These are phyloP conservation scores for Penicillium sp. DNA, from an alignment of 2,329 filamentous ascomycete species.

Conservation along the genomic window DNA sequence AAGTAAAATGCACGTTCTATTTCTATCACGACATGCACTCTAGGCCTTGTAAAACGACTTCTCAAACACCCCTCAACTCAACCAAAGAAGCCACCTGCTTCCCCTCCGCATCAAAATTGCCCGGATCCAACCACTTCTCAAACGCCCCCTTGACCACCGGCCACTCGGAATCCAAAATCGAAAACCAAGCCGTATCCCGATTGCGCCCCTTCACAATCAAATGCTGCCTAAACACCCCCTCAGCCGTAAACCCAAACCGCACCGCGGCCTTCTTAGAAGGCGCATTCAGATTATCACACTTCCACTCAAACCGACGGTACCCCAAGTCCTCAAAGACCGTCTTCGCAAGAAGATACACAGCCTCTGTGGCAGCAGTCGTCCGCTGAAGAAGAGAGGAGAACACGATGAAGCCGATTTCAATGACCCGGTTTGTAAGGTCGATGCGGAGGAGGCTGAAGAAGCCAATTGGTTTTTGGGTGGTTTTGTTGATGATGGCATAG, in stretches of 20 bases:
- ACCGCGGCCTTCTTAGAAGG: conserved; percentile 60
- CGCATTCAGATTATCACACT: conserved; percentile 63
- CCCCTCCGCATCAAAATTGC: conserved; percentile 25
- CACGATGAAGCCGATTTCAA: conserved; percentile 65
- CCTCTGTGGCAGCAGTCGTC: conserved; percentile 63
- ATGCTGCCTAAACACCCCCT: conserved; percentile 67
- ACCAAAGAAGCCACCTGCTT: conserved; percentile 17
- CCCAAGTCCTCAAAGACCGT: conserved; percentile 60
- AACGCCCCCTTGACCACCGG: conserved; percentile 20
- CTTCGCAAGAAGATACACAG: conserved; percentile 60
- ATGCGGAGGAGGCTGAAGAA: conserved; percentile 51
- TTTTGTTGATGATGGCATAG: conserved; percentile 50
- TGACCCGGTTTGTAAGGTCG: conserved; percentile 53
- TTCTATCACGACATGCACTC: not conserved
- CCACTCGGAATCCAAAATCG: conserved; percentile 28
- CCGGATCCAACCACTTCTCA: conserved; percentile 26
- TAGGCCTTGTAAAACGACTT: not conserved
- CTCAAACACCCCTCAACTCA: conserved; percentile 12
- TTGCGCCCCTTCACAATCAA: conserved; percentile 63
- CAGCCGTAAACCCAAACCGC: conserved; percentile 63
- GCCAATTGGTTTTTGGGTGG: conserved; percentile 21
- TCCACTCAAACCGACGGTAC: conserved; percentile 67
- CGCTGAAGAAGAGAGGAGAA: conserved; percentile 58
- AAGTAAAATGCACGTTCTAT: not conserved
- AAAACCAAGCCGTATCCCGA: conserved; percentile 57